Percentiles rank a stretch among this genome's conserved stretches.
Evolutionary conservation across 179 eudicot genomes (phyloP).

Genomic region (Gypsophila paniculata): DNA sequence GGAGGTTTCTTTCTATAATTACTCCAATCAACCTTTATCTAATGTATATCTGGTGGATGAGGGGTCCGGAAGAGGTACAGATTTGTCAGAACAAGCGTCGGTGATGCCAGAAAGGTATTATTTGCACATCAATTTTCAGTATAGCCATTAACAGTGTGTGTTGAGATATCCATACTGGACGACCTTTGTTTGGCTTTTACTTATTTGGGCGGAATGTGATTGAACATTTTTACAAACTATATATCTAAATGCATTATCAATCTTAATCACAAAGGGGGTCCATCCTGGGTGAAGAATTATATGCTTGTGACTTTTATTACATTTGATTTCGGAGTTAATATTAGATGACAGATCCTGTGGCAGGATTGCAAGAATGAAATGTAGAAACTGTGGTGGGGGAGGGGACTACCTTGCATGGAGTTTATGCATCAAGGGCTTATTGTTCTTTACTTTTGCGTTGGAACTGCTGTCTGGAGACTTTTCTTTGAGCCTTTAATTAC

Average conservation of each 20-base stretch:
- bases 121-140: slow-evolving; percentile 7
- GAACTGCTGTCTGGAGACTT: neutral
- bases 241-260: neutral
- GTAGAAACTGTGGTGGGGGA: neutral
- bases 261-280: neutral
- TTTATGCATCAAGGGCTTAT: neutral
- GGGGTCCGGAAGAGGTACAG: slow-evolving; percentile 41
- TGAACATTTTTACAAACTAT: neutral
- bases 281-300: neutral
- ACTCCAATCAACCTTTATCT: slow-evolving; percentile 56
- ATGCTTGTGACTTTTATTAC: neutral
- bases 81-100: slow-evolving; percentile 48
- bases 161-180: neutral
- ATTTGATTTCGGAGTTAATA: neutral
- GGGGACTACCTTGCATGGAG: slow-evolving; percentile 1
- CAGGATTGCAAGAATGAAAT: neutral
- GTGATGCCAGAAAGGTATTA: slow-evolving; percentile 53
- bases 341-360: slow-evolving; percentile 7
- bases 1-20: slow-evolving; percentile 65
- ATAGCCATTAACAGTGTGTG: slow-evolving; percentile 3
- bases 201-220: neutral
- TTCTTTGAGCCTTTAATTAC: neutral
- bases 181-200: neutral
- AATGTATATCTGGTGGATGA: slow-evolving; percentile 55
- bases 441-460: neutral